Base-by-base conservation (phyloP, 176 grass and related monocot genomes). In the Eragrostis curvula region DNA sequence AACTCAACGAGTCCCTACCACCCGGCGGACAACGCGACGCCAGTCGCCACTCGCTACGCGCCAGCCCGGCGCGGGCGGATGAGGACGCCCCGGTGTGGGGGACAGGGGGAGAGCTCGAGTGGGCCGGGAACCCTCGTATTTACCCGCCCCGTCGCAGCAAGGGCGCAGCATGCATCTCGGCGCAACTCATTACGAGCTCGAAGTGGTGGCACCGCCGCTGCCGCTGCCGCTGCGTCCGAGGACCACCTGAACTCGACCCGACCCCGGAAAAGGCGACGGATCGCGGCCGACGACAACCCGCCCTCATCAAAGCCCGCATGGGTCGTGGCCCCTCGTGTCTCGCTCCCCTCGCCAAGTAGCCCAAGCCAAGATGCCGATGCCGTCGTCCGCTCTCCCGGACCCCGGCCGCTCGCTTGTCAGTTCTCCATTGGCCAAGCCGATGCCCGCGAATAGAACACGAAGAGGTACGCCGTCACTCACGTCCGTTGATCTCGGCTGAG, bases 191-290 rank as follows among this genome's bases (percentile, higher is more conserved):
- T 61, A 28, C 58, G 56, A 3, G 21, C 20, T 28, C 16, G 23
- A 32, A 12, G 61, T 32, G 30, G 45, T 49, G 24, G 46, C 70
- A 20, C 70, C 43, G 36, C 30, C 16, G 12, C 7, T 43, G 8
- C 21, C 7, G n/a, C 14, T 24, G 23, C 13, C 12, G 44, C 68
- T 16, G 68, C 68, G 27, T 32, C 70, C 15, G 8, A 74, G 77
- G 84, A 81, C 84, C 77, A 68, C 70, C 70, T 74, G 68, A 55
- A 65, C 67, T 79, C 13, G 17, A 49, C 50, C 50, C 7, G 45
- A 56, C 59, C 47, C 7, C 23, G 21, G 43, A 63, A 71, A 72
- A 56, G 10, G 15, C 60, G 20, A 66, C 21, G 74, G n/a, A 45
- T 24, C 45, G 57, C 1, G 55, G 6, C 23, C 36, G 77, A 55